Percentiles rank a stretch among this genome's conserved stretches.
Conservation (phyloP, 2,329 filamentous ascomycete genomes). For the Parastagonospora avenae region DNA sequence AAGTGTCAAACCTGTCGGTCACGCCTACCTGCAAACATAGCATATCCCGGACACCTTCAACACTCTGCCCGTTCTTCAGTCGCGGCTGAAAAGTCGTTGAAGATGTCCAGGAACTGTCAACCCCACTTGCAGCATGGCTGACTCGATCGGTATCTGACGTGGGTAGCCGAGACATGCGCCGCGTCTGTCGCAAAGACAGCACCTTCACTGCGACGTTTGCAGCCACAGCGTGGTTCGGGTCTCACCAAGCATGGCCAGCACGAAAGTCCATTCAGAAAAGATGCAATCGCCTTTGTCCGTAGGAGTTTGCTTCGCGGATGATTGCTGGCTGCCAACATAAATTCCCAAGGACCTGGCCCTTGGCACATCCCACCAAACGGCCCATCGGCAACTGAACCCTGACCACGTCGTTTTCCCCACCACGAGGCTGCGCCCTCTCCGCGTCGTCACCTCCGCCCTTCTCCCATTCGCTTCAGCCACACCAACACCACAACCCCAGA, state of each 20-base stretch:
- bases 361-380: constrained; percentile 20
- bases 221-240: background rate
- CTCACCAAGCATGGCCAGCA: background rate
- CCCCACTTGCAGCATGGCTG: background rate
- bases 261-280: background rate
- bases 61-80: background rate
- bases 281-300: background rate
- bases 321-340: background rate
- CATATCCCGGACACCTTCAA: background rate
- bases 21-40: constrained; percentile 1
- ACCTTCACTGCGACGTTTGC: constrained; percentile 2
- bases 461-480: constrained; percentile 21
- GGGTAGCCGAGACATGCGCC: background rate
- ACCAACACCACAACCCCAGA: background rate
- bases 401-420: constrained; percentile 13
- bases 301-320: background rate
- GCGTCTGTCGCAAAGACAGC: background rate
- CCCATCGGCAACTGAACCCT: constrained; percentile 3
- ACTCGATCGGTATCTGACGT: background rate
- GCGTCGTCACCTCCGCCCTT: constrained; percentile 22
- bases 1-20: constrained; percentile 6
- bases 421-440: constrained; percentile 24
- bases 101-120: background rate
- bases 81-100: background rate
- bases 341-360: constrained; percentile 21